Percentiles rank a stretch among this genome's conserved stretches.
Evolutionary conservation across 352 stramenopile genomes (phyloP).

Genomic region (Pythium pyrilobum): DNA sequence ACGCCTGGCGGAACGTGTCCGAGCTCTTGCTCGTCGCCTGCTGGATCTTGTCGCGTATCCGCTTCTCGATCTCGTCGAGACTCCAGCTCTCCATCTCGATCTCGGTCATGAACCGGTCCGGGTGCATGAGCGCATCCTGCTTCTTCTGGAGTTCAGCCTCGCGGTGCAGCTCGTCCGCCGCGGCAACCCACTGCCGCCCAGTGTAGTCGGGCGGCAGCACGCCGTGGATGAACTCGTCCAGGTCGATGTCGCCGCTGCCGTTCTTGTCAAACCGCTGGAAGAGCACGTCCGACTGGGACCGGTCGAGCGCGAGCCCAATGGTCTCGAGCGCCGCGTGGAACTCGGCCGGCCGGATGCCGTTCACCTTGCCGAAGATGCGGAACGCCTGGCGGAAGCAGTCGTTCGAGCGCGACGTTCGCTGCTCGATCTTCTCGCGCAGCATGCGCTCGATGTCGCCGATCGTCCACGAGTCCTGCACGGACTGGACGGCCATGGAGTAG

Average conservation of each 20-base stretch:
- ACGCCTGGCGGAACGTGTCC: constrained; percentile 74
- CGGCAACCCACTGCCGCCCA: constrained; percentile 66
- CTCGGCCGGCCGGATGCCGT: constrained; percentile 66
- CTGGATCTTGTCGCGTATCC: constrained; percentile 78
- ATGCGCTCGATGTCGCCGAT: constrained; percentile 77
- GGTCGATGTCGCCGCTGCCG: constrained; percentile 70
- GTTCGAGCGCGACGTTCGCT: constrained; percentile 66
- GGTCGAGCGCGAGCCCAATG: constrained; percentile 50
- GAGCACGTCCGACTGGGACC: constrained; percentile 48
- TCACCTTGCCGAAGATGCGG: constrained; percentile 81
- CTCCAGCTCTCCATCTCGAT: constrained; percentile 76
- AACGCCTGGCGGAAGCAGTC: constrained; percentile 80
- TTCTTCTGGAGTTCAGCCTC: constrained; percentile 57
- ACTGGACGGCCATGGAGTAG: constrained; percentile 66
- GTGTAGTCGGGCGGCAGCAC: constrained; percentile 72
- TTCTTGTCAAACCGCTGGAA: constrained; percentile 71
- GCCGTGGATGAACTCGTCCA: constrained; percentile 79
- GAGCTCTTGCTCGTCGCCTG: constrained; percentile 74
- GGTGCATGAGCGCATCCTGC: constrained; percentile 31
- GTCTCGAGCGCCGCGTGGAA: constrained; percentile 57
- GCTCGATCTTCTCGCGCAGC: constrained; percentile 79
- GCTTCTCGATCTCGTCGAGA: constrained; percentile 70
- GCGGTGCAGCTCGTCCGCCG: constrained; percentile 63
- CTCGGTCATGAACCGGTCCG: constrained; percentile 69
- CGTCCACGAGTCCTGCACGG: constrained; percentile 63